Evolutionary conservation across 768 basidiomycete genomes (phyloP).

Genomic region (Clavaria fumosa): DNA sequence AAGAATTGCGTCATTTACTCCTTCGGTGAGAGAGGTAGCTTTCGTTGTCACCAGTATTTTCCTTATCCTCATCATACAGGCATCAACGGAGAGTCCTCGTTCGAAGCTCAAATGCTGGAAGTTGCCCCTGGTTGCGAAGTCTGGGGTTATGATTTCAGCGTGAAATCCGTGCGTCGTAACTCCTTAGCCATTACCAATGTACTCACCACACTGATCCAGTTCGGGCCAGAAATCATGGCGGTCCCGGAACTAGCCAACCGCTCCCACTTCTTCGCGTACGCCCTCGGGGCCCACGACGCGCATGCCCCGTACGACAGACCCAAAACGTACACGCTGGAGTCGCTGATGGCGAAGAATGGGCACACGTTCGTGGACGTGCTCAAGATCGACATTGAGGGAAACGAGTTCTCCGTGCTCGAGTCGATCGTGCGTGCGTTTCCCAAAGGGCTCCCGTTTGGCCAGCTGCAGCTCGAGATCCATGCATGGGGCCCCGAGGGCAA

Average conservation of each 20-base stretch:
- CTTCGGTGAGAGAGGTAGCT: background rate
- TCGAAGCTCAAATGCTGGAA: background rate
- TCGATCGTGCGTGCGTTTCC: background rate
- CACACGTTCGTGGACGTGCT: background rate
- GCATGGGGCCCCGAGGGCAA: background rate
- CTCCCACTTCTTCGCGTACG: background rate
- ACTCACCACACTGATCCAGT: background rate
- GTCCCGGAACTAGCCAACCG: background rate
- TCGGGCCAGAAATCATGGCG: background rate
- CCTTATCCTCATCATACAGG: background rate
- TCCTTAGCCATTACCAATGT: too few species aligned
- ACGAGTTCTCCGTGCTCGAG: background rate
- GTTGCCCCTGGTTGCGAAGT: background rate
- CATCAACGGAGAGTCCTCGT: background rate
- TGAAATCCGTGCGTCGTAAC: background rate
- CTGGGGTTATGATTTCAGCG: background rate
- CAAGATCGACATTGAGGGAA: background rate
- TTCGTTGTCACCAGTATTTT: background rate
- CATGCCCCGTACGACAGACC: background rate
- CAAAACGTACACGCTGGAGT: background rate
- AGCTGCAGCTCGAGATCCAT: background rate
- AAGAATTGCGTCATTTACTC: background rate
- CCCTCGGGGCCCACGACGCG: background rate
- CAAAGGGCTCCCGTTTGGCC: background rate
- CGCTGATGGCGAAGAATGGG: background rate